Percentiles rank a stretch among this genome's conserved stretches.
Conservation (phyloP, 768 basidiomycete genomes). For the Tulasnella sp. region DNA sequence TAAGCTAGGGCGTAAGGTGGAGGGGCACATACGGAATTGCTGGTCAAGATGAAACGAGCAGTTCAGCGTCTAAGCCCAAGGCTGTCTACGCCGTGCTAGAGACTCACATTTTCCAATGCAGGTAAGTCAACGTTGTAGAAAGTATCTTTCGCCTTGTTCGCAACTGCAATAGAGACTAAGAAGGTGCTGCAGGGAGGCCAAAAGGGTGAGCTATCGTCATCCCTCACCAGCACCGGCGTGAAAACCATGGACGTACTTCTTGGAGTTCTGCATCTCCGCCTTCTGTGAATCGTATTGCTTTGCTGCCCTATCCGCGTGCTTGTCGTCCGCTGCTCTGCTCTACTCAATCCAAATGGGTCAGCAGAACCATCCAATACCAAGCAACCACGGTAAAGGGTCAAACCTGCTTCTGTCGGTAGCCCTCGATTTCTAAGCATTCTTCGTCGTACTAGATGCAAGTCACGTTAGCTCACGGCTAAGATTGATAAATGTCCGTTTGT, state of each 20-base stretch:
- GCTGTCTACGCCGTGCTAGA: constrained; percentile 15
- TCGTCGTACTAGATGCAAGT: constrained; percentile 56
- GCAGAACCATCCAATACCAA: constrained; percentile 6
- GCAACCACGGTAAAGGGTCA: constrained; percentile 22
- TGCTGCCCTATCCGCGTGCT: constrained; percentile 62
- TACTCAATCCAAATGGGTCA: constrained; percentile 26
- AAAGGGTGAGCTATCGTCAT: neutral
- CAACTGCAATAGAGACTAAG: constrained; percentile 58
- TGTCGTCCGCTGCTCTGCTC: constrained; percentile 64
- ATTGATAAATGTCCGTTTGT: no score
- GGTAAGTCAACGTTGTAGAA: constrained; percentile 68
- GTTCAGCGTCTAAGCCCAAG: constrained; percentile 9
- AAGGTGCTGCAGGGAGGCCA: constrained; percentile 43
- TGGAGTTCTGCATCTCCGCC: constrained; percentile 69
- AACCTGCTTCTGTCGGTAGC: constrained; percentile 73
- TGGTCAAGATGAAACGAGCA: constrained; percentile 28
- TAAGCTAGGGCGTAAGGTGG: neutral
- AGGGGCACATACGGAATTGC: constrained; percentile 56
- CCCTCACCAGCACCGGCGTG: neutral
- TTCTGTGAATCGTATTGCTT: constrained; percentile 70
- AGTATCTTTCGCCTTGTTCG: constrained; percentile 60
- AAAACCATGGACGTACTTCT: constrained; percentile 49
- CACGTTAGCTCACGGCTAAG: no score
- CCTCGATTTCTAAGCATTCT: constrained; percentile 64
- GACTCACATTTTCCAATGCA: constrained; percentile 59